phyloP scores from a whole-genome alignment of 106 monocot species.

The Agapanthus africanus region DNA sequence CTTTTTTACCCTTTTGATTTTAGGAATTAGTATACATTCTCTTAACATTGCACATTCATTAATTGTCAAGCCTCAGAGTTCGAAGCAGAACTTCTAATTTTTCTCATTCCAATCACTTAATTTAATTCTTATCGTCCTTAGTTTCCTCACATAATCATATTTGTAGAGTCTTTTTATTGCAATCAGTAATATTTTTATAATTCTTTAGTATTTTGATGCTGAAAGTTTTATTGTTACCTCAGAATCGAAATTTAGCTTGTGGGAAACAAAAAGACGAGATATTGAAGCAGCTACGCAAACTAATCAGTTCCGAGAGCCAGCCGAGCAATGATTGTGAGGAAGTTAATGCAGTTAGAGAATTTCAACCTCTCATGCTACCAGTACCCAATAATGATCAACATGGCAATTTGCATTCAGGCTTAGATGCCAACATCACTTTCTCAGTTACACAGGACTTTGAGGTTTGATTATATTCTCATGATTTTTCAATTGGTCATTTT shows the following conservation, averaged over 20 bases:
- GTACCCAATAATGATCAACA: conserved; percentile 1
- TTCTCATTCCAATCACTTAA: too few relatives aligned
- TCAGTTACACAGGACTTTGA: conserved; percentile 3
- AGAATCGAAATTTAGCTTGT: conserved; percentile 22
- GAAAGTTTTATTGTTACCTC: conserved; percentile 12
- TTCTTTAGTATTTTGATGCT: too few relatives aligned
- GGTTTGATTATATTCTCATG: conserved; percentile 9
- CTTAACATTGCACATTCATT: too few relatives aligned
- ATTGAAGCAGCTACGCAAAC: conserved; percentile 23
- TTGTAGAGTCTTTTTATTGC: too few relatives aligned
- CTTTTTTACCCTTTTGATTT: too few relatives aligned
- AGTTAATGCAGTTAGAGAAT: conserved; percentile 10
- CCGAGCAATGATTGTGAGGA: conserved; percentile 10
- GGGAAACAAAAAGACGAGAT: conserved; percentile 36
- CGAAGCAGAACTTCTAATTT: too few relatives aligned
- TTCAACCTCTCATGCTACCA: neutral
- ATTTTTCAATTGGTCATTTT: neutral
- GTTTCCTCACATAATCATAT: too few relatives aligned
- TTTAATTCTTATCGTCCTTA: too few relatives aligned
- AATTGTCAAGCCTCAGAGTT: too few relatives aligned
- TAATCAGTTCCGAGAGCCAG: conserved; percentile 18
- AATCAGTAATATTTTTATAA: too few relatives aligned
- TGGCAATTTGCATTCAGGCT: conserved; percentile 1
- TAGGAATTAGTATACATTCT: too few relatives aligned
- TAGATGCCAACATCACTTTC: conserved; percentile 4